Conservation (phyloP, 768 basidiomycete species). For the Mycena sanguinolenta region DNA sequence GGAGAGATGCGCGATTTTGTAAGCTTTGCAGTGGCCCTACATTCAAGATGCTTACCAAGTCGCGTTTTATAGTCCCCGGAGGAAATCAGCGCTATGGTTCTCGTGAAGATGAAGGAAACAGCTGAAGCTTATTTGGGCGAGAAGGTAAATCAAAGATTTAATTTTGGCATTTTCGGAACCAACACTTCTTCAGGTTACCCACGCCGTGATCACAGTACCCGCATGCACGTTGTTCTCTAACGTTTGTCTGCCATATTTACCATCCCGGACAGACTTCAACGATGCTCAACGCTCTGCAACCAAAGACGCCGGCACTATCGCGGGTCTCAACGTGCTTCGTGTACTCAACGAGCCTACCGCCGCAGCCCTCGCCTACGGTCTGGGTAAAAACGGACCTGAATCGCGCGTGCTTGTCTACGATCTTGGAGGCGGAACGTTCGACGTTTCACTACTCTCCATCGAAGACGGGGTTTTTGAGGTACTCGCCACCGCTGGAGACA, state of each 20-base stretch:
- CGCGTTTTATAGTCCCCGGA: conserved; percentile 62
- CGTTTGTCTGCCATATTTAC: conserved; percentile 40
- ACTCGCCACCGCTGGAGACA: conserved; percentile 79
- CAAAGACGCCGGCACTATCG: conserved; percentile 76
- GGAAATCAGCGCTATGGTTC: conserved; percentile 77
- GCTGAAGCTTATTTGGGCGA: conserved; percentile 78
- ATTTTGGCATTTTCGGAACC: background rate
- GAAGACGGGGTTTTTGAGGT: conserved; percentile 80
- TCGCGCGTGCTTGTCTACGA: conserved; percentile 79
- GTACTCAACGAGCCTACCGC: conserved; percentile 81
- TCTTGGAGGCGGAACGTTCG: conserved; percentile 81
- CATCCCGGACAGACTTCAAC: conserved; percentile 64
- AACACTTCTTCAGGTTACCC: conserved; percentile 46
- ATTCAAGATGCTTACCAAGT: background rate
- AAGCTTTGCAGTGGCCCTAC: conserved; percentile 38
- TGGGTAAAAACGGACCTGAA: conserved; percentile 70
- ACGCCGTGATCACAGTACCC: conserved; percentile 72
- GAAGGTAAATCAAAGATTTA: conserved; percentile 49
- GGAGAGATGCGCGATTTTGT: conserved; percentile 61
- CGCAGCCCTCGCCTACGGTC: conserved; percentile 78
- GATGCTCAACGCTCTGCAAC: conserved; percentile 78
- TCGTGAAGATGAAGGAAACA: conserved; percentile 79
- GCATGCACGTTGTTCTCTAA: conserved; percentile 56
- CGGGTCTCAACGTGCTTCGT: conserved; percentile 74
- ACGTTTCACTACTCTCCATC: conserved; percentile 78